Evolutionary conservation across 2,329 filamentous ascomycete species (phyloP).

Genomic region (Zymoseptoria brevis): DNA sequence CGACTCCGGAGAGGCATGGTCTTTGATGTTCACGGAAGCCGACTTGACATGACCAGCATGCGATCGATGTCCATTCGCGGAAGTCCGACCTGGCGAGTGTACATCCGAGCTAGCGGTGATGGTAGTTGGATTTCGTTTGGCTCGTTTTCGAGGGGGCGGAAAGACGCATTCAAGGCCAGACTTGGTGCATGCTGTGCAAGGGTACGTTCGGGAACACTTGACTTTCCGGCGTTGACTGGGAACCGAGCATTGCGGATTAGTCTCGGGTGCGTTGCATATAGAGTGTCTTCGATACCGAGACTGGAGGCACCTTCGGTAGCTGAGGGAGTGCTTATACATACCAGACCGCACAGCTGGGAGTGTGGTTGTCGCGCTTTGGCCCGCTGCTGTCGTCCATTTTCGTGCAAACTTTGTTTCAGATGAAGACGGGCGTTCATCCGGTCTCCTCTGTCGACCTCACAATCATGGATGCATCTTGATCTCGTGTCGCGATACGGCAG

Average conservation of each 20-base stretch:
- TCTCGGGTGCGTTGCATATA: background rate
- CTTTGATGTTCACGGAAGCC: background rate
- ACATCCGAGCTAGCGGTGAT: background rate
- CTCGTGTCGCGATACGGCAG: background rate
- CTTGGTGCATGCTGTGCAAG: constrained; percentile 19
- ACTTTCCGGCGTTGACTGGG: constrained; percentile 16
- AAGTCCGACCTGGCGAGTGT: constrained; percentile 7
- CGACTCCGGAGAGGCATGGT: background rate
- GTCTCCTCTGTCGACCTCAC: background rate
- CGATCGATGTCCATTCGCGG: constrained; percentile 1
- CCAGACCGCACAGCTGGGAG: constrained; percentile 21
- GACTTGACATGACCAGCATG: background rate
- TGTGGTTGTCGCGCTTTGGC: constrained; percentile 21
- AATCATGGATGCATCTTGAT: background rate
- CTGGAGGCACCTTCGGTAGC: constrained; percentile 1
- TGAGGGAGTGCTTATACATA: background rate
- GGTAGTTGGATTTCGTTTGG: constrained; percentile 15
- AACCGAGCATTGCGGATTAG: background rate
- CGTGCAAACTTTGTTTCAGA: background rate
- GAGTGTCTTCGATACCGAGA: background rate
- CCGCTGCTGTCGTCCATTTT: background rate
- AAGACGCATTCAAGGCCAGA: constrained; percentile 20
- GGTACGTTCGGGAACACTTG: constrained; percentile 20
- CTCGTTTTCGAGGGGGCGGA: constrained; percentile 10
- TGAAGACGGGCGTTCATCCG: background rate